Conservation (phyloP, 1,284 basidiomycete species). For the Microbotryum lychnidis-dioicae region DNA sequence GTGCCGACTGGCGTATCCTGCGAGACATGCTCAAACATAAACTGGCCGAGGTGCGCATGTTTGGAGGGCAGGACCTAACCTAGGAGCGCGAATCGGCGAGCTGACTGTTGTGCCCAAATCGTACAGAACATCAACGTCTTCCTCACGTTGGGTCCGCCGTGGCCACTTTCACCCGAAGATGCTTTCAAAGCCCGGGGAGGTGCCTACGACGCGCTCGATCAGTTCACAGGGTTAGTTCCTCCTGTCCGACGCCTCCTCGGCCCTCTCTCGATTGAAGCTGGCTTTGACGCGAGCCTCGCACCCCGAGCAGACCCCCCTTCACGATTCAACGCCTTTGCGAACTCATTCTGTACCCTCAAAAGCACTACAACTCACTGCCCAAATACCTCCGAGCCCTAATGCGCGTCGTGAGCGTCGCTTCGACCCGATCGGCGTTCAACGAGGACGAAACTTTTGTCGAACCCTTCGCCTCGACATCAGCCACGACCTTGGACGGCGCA, state of each 20-base stretch:
- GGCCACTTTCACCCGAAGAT: slow-evolving; percentile 19
- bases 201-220: slow-evolving; percentile 20
- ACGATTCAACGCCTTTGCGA: slow-evolving; percentile 87
- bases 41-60: slow-evolving; percentile 51
- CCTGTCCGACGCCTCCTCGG: background rate
- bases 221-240: slow-evolving; percentile 9
- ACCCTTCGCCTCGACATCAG: background rate
- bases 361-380: slow-evolving; percentile 67
- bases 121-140: slow-evolving; percentile 53
- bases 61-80: slow-evolving; percentile 5
- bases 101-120: slow-evolving; percentile 7
- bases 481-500: background rate
- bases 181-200: slow-evolving; percentile 33
- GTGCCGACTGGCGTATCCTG: slow-evolving; percentile 64
- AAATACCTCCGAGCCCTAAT: slow-evolving; percentile 88
- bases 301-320: slow-evolving; percentile 58
- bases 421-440: slow-evolving; percentile 37
- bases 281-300: background rate
- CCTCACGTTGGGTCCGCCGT: slow-evolving; percentile 21
- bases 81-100: too few relatives aligned
- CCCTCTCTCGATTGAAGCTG: background rate
- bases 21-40: slow-evolving; percentile 63
- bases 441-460: slow-evolving; percentile 14
- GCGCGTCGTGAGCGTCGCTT: slow-evolving; percentile 75
- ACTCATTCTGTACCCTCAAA: slow-evolving; percentile 61